Evolutionary conservation across 371 early-diverging fungal species (phyloP).

Genomic region (Syncephalastrum contaminatum): DNA sequence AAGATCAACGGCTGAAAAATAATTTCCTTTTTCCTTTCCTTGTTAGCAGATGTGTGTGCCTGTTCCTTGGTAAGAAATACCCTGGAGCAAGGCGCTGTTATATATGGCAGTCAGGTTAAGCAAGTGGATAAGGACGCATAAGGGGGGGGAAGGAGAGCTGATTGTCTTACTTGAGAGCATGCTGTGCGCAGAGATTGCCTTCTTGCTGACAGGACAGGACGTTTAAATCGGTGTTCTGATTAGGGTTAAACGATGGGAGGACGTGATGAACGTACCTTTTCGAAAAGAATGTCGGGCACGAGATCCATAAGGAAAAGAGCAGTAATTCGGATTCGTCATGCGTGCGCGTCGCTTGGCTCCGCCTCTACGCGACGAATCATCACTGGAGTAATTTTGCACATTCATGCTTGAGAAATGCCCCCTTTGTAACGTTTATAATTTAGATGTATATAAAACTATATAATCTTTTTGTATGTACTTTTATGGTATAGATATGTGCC

Average conservation of each 20-base stretch:
- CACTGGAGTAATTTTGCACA: no score
- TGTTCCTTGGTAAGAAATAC: constrained; percentile 13
- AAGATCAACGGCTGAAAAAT: constrained; percentile 76
- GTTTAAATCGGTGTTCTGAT: neutral
- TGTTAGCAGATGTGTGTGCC: neutral
- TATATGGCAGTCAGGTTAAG: no score
- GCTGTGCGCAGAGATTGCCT: constrained; percentile 75
- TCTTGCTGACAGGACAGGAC: constrained; percentile 51
- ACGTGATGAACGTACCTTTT: constrained; percentile 40
- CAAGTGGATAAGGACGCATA: neutral
- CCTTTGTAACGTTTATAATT: no score
- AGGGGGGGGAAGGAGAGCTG: neutral
- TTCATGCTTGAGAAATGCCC: no score
- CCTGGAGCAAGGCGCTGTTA: constrained; percentile 57
- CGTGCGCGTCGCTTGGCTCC: no score
- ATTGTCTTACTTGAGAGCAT: constrained; percentile 59
- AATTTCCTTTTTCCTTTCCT: constrained; percentile 12
- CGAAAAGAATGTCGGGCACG: constrained; percentile 58
- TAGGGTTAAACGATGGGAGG: neutral
- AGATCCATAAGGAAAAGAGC: constrained; percentile 47
- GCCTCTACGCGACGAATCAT: no score
- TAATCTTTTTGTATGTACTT: no score
- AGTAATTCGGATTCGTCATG: no score
- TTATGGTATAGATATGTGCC: no score
- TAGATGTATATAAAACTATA: no score